Percentiles rank a stretch among this genome's conserved stretches.
Conservation (phyloP, 805 yeast genomes). For the Kazachstania bromeliacearum region DNA sequence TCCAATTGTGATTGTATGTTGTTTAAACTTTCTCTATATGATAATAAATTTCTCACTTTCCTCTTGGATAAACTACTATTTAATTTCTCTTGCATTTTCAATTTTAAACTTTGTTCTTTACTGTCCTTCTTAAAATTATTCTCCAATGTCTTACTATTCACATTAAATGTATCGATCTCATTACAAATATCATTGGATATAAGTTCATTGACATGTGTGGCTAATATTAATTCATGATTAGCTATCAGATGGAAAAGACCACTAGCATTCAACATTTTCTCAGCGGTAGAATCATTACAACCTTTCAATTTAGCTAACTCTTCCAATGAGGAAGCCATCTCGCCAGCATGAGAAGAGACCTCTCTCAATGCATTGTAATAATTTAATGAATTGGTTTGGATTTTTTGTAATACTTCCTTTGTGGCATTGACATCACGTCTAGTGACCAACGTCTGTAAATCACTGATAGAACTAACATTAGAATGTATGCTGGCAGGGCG, state of each 20-base stretch:
- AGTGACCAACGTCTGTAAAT: constrained; percentile 52
- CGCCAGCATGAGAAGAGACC: constrained; percentile 49
- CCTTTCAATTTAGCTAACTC: constrained; percentile 54
- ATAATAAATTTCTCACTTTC: constrained; percentile 54
- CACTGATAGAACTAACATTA: constrained; percentile 40
- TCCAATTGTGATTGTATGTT: constrained; percentile 68
- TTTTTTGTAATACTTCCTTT: constrained; percentile 39
- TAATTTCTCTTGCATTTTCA: constrained; percentile 53
- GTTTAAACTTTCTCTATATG: constrained; percentile 56
- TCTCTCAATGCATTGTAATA: constrained; percentile 34
- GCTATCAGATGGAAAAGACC: constrained; percentile 71
- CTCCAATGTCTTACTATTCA: constrained; percentile 40
- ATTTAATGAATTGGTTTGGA: constrained; percentile 37
- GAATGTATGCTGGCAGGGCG: constrained; percentile 39
- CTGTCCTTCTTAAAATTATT: constrained; percentile 44
- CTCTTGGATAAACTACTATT: constrained; percentile 50
- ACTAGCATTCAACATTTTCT: constrained; percentile 60
- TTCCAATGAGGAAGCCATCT: constrained; percentile 64
- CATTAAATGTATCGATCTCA: constrained; percentile 37
- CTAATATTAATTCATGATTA: constrained; percentile 65
- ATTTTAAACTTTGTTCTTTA: constrained; percentile 39
- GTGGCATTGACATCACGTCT: constrained; percentile 48
- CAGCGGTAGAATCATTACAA: constrained; percentile 42
- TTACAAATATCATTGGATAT: constrained; percentile 45
- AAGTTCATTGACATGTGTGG: constrained; percentile 44